Evolutionary conservation across 1,284 basidiomycete species (phyloP), one percentile per base, ranked within the genome.

Genomic region (Fomitiporia mediterranea): DNA sequence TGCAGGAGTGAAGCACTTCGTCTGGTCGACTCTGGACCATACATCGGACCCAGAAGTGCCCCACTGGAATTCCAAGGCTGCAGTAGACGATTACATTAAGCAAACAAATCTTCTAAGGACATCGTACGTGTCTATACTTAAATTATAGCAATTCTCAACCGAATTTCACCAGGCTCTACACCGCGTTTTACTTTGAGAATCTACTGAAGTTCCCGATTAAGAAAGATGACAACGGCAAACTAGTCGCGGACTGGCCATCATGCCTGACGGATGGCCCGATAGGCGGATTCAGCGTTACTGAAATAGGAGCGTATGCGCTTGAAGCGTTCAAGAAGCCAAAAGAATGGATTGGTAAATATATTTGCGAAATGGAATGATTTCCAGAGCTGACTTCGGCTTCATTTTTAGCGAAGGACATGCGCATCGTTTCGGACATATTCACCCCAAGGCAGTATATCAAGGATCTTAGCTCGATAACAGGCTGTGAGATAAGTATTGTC

Each of bases 1-100:
- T 2, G 53, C 60, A 3, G 63, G 63, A 13, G 60, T 69, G 13
- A 57, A 65, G 32, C 68, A 69, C 42, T 64, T 70, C 38, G 62
- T 70, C 32, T 65, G 62, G 60, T 66, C 66, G 49, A 62, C 62
- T 30, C 60, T 62, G 32, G 56, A 62, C 13, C 53, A 61, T 43
- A 27, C 23, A 9, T 19, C n/a, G 37, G 48, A 9, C 21, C 52
- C 11, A 48, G 43, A 17, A 28, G 46, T 13, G 40, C 39, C 6
- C 30, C 40, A 11, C 30, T 67, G 65, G 56, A 59, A 63, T 52
- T 62, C 61, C 44, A 68, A 68, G 46, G 60, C 63, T 13, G 54
- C 50, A 19, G 62, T 67, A 17, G 55, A 66, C 38, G 61, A 62
- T 23, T 65, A 67, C 46, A 59, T 65, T 8, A 53, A 59, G 39